Conservation (phyloP, 2,329 filamentous ascomycete species). For the Shiraia bambusicola region DNA sequence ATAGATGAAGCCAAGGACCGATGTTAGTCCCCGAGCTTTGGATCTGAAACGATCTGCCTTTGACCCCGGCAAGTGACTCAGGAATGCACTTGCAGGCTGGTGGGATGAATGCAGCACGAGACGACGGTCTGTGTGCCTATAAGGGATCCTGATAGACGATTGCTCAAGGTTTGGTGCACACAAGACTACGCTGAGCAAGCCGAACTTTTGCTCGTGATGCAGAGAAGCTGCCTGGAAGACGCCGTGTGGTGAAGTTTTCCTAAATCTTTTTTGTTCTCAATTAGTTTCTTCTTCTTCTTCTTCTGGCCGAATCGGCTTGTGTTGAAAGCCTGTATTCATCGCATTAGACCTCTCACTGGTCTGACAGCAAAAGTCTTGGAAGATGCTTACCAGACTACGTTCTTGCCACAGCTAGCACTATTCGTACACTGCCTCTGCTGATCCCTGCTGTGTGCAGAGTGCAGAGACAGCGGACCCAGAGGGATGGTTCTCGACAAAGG, state of each 20-base stretch:
- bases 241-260: no score
- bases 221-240: constrained; percentile 36
- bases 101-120: constrained; percentile 42
- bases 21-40: constrained; percentile 36
- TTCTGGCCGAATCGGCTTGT: constrained; percentile 25
- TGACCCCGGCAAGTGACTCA: constrained; percentile 38
- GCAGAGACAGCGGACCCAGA: constrained; percentile 20
- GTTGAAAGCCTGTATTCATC: constrained; percentile 36
- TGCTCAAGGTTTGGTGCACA: constrained; percentile 31
- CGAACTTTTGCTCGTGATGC: constrained; percentile 31
- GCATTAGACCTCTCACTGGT: constrained; percentile 33
- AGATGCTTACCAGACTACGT: constrained; percentile 29
- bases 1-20: constrained; percentile 36
- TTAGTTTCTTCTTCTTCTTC: no score
- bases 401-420: constrained; percentile 16
- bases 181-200: constrained; percentile 41
- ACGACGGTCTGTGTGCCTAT: constrained; percentile 40
- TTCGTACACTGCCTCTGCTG: constrained; percentile 17
- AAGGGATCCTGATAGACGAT: constrained; percentile 34
- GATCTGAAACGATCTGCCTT: constrained; percentile 44
- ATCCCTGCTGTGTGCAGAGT: constrained; percentile 18
- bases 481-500: constrained; percentile 22
- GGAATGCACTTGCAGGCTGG: constrained; percentile 35
- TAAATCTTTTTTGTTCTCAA: no score
- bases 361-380: no score